These are phyloP conservation scores for Cytospora piceicola DNA, from an alignment of 2,329 filamentous ascomycete species.

Conservation along the genomic window DNA sequence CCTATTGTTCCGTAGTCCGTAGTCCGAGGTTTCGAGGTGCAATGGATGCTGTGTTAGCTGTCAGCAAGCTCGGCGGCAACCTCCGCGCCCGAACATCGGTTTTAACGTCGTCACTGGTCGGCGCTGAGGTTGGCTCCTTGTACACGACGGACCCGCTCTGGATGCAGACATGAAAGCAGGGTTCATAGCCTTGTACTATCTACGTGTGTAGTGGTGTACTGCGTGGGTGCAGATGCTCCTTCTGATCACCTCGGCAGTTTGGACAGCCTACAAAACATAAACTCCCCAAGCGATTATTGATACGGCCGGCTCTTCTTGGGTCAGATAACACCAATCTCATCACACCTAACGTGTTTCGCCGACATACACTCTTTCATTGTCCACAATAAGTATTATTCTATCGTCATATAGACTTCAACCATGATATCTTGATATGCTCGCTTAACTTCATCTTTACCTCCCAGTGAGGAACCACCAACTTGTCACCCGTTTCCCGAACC, in stretches of 20 bases:
- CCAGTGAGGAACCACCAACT: not conserved
- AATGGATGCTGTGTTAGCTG: not conserved
- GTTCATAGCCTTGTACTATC: too few relatives aligned
- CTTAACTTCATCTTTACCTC: constrained; percentile 18
- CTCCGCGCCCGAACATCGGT: not conserved
- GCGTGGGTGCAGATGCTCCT: too few relatives aligned
- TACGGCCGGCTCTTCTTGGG: not conserved
- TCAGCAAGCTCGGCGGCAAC: constrained; percentile 12
- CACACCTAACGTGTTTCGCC: not conserved
- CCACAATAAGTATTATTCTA: constrained; percentile 26
- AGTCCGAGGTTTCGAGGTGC: not conserved
- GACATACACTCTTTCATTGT: not conserved
- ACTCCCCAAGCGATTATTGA: too few relatives aligned
- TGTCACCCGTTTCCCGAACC: not conserved
- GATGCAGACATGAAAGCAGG: too few relatives aligned
- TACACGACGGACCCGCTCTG: not conserved
- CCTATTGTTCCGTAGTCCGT: constrained; percentile 19
- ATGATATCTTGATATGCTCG: constrained; percentile 26
- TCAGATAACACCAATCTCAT: not conserved
- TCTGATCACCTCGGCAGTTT: too few relatives aligned
- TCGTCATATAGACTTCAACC: constrained; percentile 13
- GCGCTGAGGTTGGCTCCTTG: not conserved
- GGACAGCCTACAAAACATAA: too few relatives aligned
- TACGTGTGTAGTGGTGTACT: too few relatives aligned
- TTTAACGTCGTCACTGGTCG: not conserved